phyloP scores from a whole-genome alignment of 176 grass and related monocot genomes.

The Musa acuminata region DNA sequence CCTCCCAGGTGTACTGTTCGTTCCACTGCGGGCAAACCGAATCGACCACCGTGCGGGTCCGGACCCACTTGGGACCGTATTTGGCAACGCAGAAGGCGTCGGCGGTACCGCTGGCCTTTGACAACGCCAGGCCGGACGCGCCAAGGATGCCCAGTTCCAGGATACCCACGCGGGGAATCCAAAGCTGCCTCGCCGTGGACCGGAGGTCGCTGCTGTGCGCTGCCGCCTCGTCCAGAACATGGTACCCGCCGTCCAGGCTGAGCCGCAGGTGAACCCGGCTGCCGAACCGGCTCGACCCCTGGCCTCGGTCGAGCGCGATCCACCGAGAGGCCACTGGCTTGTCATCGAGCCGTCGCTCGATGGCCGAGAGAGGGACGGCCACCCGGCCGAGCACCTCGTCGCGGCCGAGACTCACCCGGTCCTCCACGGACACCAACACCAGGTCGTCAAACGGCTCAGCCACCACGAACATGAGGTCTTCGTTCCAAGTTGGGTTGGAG shows the following conservation, averaged over 20 bases:
- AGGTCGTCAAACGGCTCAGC: slow-evolving; percentile 85
- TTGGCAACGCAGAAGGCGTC: slow-evolving; percentile 84
- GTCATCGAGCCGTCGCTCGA: slow-evolving; percentile 67
- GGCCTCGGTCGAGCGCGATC: slow-evolving; percentile 45
- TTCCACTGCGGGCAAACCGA: slow-evolving; percentile 66
- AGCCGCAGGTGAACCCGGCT: slow-evolving; percentile 66
- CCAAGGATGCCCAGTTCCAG: slow-evolving; percentile 75
- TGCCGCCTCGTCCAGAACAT: slow-evolving; percentile 80
- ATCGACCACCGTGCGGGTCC: slow-evolving; percentile 62
- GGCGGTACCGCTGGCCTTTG: slow-evolving; percentile 39
- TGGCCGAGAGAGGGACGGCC: slow-evolving; percentile 43
- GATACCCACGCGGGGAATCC: slow-evolving; percentile 62
- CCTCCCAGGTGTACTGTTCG: slow-evolving; percentile 97
- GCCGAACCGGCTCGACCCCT: slow-evolving; percentile 30
- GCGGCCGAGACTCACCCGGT: slow-evolving; percentile 43
- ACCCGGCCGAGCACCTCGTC: slow-evolving; percentile 69
- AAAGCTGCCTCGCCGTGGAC: slow-evolving; percentile 65
- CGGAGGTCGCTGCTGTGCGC: slow-evolving; percentile 66
- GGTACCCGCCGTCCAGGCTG: slow-evolving; percentile 78
- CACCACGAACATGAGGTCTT: slow-evolving; percentile 86
- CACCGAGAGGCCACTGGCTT: slow-evolving; percentile 66
- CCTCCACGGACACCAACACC: slow-evolving; percentile 56
- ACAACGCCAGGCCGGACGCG: slow-evolving; percentile 52
- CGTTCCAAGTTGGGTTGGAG: slow-evolving; percentile 66
- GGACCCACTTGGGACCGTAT: slow-evolving; percentile 89